Conservation (phyloP, 2,329 filamentous ascomycete species). For the Epichloe festucae region DNA sequence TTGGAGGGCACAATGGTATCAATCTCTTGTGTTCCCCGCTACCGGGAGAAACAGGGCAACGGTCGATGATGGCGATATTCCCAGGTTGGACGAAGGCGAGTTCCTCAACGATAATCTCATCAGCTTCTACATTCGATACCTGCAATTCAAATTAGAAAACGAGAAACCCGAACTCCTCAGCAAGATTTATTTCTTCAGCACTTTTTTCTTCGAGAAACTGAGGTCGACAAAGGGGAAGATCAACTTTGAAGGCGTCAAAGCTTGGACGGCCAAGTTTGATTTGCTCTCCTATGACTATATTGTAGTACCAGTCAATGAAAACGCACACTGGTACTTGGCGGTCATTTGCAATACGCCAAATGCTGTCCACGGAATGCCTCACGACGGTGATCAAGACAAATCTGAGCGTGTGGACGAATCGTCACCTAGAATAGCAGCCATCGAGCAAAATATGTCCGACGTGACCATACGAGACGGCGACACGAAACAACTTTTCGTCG, state of each 20-base stretch:
- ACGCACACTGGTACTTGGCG: constrained; percentile 82
- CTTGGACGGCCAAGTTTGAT: constrained; percentile 80
- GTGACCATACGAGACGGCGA: constrained; percentile 13
- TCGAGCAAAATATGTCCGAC: constrained; percentile 12
- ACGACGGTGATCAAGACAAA: constrained; percentile 7
- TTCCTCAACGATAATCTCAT: constrained; percentile 91
- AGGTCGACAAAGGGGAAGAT: constrained; percentile 50
- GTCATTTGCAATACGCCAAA: constrained; percentile 82
- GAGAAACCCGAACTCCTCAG: constrained; percentile 42
- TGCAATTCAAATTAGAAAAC: constrained; percentile 48
- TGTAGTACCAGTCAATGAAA: constrained; percentile 82
- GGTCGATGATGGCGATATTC: constrained; percentile 60
- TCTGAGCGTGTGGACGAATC: not conserved
- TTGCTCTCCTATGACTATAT: constrained; percentile 80
- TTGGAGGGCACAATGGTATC: constrained; percentile 42
- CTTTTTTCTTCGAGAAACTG: constrained; percentile 83
- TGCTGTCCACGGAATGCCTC: constrained; percentile 27
- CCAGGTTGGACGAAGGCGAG: constrained; percentile 67
- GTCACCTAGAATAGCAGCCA: constrained; percentile 6
- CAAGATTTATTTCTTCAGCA: constrained; percentile 80
- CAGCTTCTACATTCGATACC: constrained; percentile 68
- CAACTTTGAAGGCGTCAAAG: constrained; percentile 73
- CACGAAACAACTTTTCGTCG: not conserved
- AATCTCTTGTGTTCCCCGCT: constrained; percentile 48
- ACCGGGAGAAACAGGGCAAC: constrained; percentile 47